These are phyloP conservation scores for Globisporangium parvum DNA, from an alignment of 352 stramenopile genomes.

Conservation along the genomic window DNA sequence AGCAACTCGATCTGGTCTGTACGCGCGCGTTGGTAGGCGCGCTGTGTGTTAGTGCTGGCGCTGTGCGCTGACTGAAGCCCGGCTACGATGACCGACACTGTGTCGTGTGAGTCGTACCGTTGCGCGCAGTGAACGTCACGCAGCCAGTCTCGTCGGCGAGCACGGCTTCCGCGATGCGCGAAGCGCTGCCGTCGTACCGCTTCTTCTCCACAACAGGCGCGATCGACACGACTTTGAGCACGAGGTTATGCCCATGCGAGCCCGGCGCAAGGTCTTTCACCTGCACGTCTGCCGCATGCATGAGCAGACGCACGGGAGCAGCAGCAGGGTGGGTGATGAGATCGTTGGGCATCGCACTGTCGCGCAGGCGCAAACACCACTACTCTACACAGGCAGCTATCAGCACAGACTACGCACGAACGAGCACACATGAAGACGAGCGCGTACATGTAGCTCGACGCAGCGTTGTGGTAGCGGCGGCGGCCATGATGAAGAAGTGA, in stretches of 20 bases:
- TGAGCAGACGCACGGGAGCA: background rate
- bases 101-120: conserved; percentile 33
- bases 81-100: background rate
- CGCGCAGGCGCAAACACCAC: no score
- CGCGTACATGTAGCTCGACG: conserved; percentile 40
- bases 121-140: conserved; percentile 74
- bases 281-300: conserved; percentile 60
- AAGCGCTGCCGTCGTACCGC: conserved; percentile 56
- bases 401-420: no score
- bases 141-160: conserved; percentile 79
- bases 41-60: background rate
- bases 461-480: conserved; percentile 19
- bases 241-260: conserved; percentile 76
- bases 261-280: conserved; percentile 66
- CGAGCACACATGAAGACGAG: background rate
- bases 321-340: background rate
- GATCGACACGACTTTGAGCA: conserved; percentile 67
- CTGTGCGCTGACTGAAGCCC: background rate
- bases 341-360: background rate
- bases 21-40: background rate
- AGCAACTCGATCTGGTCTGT: conserved; percentile 76
- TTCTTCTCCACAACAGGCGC: conserved; percentile 55
- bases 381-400: background rate
- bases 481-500: no score
- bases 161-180: conserved; percentile 69